These are phyloP conservation scores for Saitoella complicata DNA, from an alignment of 805 yeast species.

Conservation along the genomic window DNA sequence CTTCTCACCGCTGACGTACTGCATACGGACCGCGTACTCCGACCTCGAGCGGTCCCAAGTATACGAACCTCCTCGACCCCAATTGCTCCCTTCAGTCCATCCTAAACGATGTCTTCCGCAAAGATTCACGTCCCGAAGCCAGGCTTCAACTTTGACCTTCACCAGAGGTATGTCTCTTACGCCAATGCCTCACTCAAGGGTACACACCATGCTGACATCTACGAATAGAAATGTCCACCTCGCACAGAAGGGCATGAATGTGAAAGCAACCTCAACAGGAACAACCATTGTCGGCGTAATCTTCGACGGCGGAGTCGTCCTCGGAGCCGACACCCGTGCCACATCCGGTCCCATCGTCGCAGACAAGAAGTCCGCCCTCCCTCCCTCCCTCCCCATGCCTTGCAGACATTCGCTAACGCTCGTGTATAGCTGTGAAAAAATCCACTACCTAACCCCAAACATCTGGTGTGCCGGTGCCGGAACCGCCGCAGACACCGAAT, in stretches of 20 bases:
- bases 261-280: slow-evolving; percentile 86
- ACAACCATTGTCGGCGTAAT: slow-evolving; percentile 88
- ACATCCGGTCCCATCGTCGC: slow-evolving; percentile 94
- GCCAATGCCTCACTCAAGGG: background rate
- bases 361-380: slow-evolving; percentile 93
- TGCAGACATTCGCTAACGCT: too few species aligned
- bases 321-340: slow-evolving; percentile 98
- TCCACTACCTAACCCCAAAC: slow-evolving; percentile 73
- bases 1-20: background rate
- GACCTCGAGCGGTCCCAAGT: background rate
- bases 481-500: slow-evolving; percentile 98
- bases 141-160: slow-evolving; percentile 1
- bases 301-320: slow-evolving; percentile 16
- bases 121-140: background rate
- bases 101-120: background rate
- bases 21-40: background rate
- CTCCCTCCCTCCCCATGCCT: slow-evolving; percentile 17
- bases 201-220: background rate
- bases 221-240: background rate
- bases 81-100: background rate
- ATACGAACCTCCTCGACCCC: background rate
- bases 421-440: slow-evolving; percentile 50
- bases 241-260: background rate
- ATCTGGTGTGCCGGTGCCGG: slow-evolving; percentile 99
- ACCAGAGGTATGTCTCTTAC: slow-evolving; percentile 1